A percentile compares a stretch with the other conserved stretches of the same genome.
Conservation (phyloP, 2,329 filamentous ascomycete genomes). For the Drechmeria coniospora region DNA sequence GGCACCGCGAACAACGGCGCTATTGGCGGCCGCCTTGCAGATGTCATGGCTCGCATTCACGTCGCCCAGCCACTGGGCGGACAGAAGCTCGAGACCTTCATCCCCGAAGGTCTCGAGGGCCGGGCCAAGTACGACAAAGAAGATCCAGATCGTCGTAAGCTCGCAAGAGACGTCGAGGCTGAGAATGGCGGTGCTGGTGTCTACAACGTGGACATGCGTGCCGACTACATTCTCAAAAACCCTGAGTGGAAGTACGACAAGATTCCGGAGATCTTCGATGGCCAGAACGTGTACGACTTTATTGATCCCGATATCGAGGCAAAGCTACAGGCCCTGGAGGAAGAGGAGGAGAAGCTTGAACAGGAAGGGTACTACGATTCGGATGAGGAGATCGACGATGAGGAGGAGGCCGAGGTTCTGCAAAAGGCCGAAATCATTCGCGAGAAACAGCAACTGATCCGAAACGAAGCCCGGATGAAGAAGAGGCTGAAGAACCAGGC, state of each 20-base stretch:
- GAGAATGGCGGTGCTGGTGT: conserved; percentile 92
- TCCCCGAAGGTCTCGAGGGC: conserved; percentile 69
- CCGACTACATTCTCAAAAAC: conserved; percentile 76
- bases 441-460: conserved; percentile 83
- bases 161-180: conserved; percentile 78
- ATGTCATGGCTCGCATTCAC: conserved; percentile 88
- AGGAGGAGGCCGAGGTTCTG: conserved; percentile 71
- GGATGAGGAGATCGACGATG: conserved; percentile 68
- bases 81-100: conserved; percentile 62
- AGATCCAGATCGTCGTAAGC: conserved; percentile 66
- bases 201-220: conserved; percentile 82
- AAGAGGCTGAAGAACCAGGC: conserved; percentile 96
- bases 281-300: conserved; percentile 95
- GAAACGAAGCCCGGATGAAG: conserved; percentile 88
- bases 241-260: conserved; percentile 93
- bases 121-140: conserved; percentile 80
- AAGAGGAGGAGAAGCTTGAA: conserved; percentile 87
- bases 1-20: conserved; percentile 63
- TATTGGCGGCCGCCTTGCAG: conserved; percentile 67
- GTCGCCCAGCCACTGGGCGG: conserved; percentile 88
- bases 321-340: conserved; percentile 82
- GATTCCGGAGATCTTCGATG: conserved; percentile 85
- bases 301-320: conserved; percentile 92
- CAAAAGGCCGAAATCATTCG: conserved; percentile 91
- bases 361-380: conserved; percentile 89